phyloP scores from a whole-genome alignment of 129 eudicot species.

The Smallanthus sonchifolius region DNA sequence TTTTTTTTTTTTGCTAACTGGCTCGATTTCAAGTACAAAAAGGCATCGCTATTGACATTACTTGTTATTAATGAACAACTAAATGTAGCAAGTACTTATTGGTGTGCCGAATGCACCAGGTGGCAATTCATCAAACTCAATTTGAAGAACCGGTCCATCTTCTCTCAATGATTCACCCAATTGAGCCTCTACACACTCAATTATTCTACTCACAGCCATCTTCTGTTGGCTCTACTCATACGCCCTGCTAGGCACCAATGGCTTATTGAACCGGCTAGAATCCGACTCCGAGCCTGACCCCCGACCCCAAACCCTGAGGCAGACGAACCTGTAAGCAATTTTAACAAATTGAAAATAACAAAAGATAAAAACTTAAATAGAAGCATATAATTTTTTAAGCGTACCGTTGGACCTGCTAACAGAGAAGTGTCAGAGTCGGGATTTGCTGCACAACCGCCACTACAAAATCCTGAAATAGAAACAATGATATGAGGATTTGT shows the following conservation, averaged over 20 bases:
- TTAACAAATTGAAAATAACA: no score
- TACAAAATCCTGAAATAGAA: no score
- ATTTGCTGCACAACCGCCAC: no score
- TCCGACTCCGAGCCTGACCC: constrained; percentile 53
- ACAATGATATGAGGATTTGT: no score
- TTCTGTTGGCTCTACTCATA: constrained; percentile 51
- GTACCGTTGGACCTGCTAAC: no score
- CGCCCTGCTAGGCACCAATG: constrained; percentile 40
- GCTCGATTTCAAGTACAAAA: constrained; percentile 1
- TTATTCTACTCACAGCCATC: constrained; percentile 49
- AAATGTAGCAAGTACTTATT: constrained; percentile 43
- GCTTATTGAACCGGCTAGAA: constrained; percentile 50
- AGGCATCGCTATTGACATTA: neutral
- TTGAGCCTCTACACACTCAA: constrained; percentile 78
- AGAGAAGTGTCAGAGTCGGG: no score
- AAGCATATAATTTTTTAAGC: no score
- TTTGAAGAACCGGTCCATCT: constrained; percentile 87
- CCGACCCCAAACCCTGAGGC: constrained; percentile 45
- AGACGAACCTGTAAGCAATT: no score
- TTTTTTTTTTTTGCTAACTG: neutral
- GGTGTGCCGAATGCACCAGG: constrained; percentile 97
- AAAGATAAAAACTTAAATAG: no score
- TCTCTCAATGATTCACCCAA: constrained; percentile 80
- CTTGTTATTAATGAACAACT: constrained; percentile 7
- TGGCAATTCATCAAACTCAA: constrained; percentile 86